Percentiles rank a stretch among this genome's conserved stretches.
Evolutionary conservation across 2,329 filamentous ascomycete genomes (phyloP).

Genomic region (Aspergillus arachidicola): DNA sequence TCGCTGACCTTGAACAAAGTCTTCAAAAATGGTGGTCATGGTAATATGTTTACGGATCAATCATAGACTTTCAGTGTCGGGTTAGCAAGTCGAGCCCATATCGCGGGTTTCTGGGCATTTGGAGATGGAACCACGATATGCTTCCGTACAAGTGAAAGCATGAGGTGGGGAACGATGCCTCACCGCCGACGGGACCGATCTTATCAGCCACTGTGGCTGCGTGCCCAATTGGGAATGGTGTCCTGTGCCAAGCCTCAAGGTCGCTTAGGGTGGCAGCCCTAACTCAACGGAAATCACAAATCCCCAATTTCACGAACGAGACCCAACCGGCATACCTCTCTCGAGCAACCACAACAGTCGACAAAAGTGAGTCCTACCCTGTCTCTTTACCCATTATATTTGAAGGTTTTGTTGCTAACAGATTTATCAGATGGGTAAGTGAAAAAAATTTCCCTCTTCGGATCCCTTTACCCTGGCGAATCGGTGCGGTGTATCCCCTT

Average conservation of each 20-base stretch:
- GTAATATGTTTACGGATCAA: constrained; percentile 18
- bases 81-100: not conserved
- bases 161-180: constrained; percentile 20
- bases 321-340: constrained; percentile 40
- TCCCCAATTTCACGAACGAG: constrained; percentile 42
- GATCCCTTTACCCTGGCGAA: constrained; percentile 30
- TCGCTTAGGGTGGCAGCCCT: constrained; percentile 51
- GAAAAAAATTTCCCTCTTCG: constrained; percentile 26
- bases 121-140: not conserved
- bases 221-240: constrained; percentile 32
- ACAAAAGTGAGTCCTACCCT: constrained; percentile 52
- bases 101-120: not conserved
- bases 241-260: constrained; percentile 22
- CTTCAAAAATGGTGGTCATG: constrained; percentile 74
- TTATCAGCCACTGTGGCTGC: constrained; percentile 21
- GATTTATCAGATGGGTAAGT: constrained; percentile 64
- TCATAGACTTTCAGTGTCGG: not conserved
- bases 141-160: not conserved
- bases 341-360: constrained; percentile 51
- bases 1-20: constrained; percentile 71
- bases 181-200: constrained; percentile 6
- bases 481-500: constrained; percentile 30
- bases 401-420: constrained; percentile 29
- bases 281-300: constrained; percentile 46
- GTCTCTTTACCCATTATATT: constrained; percentile 19